Base-by-base conservation (phyloP, 1,284 basidiomycete genomes). In the Rhodotorula sp. region DNA sequence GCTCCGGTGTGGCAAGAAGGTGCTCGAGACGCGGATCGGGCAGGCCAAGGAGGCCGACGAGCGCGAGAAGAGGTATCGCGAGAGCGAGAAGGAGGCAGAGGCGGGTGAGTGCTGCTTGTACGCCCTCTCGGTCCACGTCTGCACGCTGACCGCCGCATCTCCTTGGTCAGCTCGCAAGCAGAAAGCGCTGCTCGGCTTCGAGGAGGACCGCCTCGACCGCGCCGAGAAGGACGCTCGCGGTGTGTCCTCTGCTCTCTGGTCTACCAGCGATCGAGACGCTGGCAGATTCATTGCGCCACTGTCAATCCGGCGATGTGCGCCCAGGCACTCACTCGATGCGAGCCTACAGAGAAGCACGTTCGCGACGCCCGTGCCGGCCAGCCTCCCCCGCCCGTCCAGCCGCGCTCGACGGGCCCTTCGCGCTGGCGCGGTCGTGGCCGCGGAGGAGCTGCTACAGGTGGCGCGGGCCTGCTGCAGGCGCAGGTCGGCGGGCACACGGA, bases 201-300 rank as follows among this genome's bases (percentile, higher is more conserved):
- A 75, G 45, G 74, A 75, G 44, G 74, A 75, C 49, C 50, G 74
- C 17, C 64, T 63, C 41, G 46, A 64, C 46, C 67, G 65, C 13
- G 61, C 55, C 8, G 72, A 70, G 23, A 59, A 58, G 19, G 74
- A 75, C 41, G 70, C 67, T 50, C 44, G 74, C 27, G 74, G 72
- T 73, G n/a, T 44, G 74, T 44, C 13, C 27, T 23, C 17, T 13
- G 0, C 23, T 58, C 42, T 4, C 8, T 12, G 5, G 1, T 27
- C 14, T n/a, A 12, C n/a, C 4, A 3, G 16, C 7, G 7, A 58
- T 45, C 49, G 16, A 48, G 27, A 14, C 61, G 44, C 55, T 13
- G 25, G n/a, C 34, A 12, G 4, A 34, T 2, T 34, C 34, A 34
- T 34, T 5, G 34, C 34, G 34, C 34, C 34, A 34, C 34, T 34